Evolutionary conservation across 108 stramenopile species (phyloP).

Genomic region (Bacterosira constricta): DNA sequence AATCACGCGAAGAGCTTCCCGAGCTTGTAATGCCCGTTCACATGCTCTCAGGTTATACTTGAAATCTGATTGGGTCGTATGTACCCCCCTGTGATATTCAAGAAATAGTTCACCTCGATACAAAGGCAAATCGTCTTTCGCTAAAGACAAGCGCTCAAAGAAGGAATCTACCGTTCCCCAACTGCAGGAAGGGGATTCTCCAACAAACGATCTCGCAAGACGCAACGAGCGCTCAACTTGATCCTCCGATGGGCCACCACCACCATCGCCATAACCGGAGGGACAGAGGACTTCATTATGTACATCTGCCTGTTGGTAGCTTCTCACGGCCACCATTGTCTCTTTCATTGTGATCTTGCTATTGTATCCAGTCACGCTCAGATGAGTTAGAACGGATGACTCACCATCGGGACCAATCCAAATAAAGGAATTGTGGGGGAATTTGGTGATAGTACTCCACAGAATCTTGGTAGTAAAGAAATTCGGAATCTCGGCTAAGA

Average conservation of each 20-base stretch:
- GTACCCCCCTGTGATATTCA: slow-evolving; percentile 3
- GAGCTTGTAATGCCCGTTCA: slow-evolving; percentile 5
- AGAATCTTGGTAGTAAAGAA: slow-evolving; percentile 10
- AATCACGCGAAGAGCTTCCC: slow-evolving; percentile 8
- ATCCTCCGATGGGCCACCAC: slow-evolving; percentile 5
- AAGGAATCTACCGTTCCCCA: slow-evolving; percentile 8
- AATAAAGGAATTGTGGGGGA: slow-evolving; percentile 10
- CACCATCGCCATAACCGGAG: slow-evolving; percentile 9
- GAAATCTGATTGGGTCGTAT: slow-evolving; percentile 10
- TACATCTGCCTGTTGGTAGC: slow-evolving; percentile 9
- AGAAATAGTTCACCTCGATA: slow-evolving; percentile 10
- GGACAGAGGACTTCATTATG: slow-evolving; percentile 11
- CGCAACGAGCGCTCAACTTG: slow-evolving; percentile 5
- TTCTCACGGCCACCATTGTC: background rate
- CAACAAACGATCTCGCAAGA: background rate
- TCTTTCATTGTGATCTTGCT: slow-evolving; percentile 6
- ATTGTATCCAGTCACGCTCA: background rate
- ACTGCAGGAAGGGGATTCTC: background rate
- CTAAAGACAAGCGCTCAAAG: background rate
- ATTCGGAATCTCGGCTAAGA: slow-evolving; percentile 9
- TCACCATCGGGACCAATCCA: slow-evolving; percentile 9
- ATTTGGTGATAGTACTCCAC: slow-evolving; percentile 10
- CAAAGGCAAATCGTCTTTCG: slow-evolving; percentile 11
- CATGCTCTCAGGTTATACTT: background rate
- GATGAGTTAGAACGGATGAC: background rate